Percentiles rank a stretch among this genome's conserved stretches.
phyloP scores from a whole-genome alignment of 1,139 yeast species.

The Suhomyces terraborum region DNA sequence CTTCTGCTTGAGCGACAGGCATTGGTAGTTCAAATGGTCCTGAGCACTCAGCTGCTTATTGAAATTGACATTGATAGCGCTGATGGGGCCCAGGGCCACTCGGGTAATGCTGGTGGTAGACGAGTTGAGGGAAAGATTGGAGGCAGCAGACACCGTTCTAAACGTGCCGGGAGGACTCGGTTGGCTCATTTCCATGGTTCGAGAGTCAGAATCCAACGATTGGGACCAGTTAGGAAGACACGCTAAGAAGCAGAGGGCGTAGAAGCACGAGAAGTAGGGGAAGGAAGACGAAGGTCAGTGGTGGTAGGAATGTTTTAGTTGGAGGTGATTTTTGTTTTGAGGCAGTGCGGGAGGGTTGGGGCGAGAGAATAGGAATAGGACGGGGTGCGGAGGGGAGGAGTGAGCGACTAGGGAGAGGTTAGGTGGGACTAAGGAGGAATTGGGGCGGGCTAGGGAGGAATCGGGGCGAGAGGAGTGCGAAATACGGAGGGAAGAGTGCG shows the following conservation, averaged over 20 bases:
- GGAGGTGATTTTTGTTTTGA: slow-evolving; percentile 4
- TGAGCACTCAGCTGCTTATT: slow-evolving; percentile 65
- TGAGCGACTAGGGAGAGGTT: too few relatives aligned
- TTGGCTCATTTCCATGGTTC: slow-evolving; percentile 8
- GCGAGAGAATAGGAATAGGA: not conserved
- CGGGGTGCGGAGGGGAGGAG: not conserved
- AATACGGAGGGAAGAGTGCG: too few relatives aligned
- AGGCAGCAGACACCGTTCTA: slow-evolving; percentile 42
- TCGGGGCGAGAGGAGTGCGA: too few relatives aligned
- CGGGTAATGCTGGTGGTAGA: slow-evolving; percentile 37
- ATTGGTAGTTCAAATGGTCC: slow-evolving; percentile 76
- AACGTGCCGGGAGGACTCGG: slow-evolving; percentile 26
- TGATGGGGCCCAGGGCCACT: slow-evolving; percentile 48
- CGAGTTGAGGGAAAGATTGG: slow-evolving; percentile 33
- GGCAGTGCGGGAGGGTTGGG: slow-evolving; percentile 7
- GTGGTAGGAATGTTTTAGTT: slow-evolving; percentile 3
- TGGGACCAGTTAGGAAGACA: not conserved
- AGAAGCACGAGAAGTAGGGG: not conserved
- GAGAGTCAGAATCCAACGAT: not conserved
- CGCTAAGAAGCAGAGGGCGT: not conserved
- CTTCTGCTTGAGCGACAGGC: slow-evolving; percentile 58
- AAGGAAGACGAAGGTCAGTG: not conserved
- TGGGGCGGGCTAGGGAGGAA: too few relatives aligned
- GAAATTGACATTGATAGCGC: slow-evolving; percentile 43
- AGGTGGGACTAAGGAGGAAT: not conserved